Percentiles rank a stretch among this genome's conserved stretches.
phyloP scores from a whole-genome alignment of 805 yeast species.

The Priceomyces fermenticarens region DNA sequence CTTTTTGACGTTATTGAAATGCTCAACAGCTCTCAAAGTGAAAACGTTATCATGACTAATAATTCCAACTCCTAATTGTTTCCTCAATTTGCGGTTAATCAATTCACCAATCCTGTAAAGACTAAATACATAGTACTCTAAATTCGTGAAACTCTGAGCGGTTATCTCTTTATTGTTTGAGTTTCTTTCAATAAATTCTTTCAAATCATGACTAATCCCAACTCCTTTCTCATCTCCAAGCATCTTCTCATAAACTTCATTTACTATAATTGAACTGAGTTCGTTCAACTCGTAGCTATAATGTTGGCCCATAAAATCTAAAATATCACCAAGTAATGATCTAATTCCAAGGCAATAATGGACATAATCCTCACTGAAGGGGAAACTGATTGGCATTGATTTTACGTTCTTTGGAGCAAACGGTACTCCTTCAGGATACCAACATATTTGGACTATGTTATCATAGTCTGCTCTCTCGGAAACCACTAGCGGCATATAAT shows the following conservation, averaged over 20 bases:
- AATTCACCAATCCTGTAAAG: conserved; percentile 62
- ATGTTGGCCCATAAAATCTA: conserved; percentile 62
- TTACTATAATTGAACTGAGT: conserved; percentile 54
- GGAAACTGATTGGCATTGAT: conserved; percentile 60
- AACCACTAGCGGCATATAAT: conserved; percentile 82
- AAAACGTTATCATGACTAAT: conserved; percentile 38
- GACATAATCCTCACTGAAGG: conserved; percentile 86
- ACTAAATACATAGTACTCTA: conserved; percentile 81
- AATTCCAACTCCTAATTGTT: conserved; percentile 38
- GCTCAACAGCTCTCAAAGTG: conserved; percentile 47
- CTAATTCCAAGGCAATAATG: conserved; percentile 77
- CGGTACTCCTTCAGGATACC: conserved; percentile 58
- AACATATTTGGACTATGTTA: conserved; percentile 60
- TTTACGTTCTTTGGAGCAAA: conserved; percentile 44
- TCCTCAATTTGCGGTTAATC: conserved; percentile 33
- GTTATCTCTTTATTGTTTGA: conserved; percentile 84
- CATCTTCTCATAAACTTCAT: conserved; percentile 65
- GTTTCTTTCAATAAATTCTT: conserved; percentile 58
- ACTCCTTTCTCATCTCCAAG: conserved; percentile 46
- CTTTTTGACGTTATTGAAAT: conserved; percentile 58
- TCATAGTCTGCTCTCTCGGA: conserved; percentile 58
- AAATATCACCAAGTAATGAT: conserved; percentile 59
- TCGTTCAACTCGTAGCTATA: conserved; percentile 62
- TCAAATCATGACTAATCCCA: conserved; percentile 57
- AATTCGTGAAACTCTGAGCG: conserved; percentile 82